phyloP scores from a whole-genome alignment of 106 monocot species.

The Allium sativum region DNA sequence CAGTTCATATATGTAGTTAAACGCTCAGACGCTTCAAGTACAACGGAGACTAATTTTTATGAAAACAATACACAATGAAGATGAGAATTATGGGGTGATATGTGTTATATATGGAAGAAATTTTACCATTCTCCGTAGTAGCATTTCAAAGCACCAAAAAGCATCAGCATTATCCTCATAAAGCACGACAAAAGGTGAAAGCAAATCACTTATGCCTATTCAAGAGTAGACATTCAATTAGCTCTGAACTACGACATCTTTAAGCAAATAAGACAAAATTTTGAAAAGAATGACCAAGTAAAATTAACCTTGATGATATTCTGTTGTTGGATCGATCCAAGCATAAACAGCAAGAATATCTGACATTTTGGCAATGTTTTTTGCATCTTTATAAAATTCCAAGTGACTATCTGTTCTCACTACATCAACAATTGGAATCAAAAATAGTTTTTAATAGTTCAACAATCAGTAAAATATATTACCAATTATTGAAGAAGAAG shows the following conservation, averaged over 20 bases:
- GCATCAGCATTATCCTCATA: conserved; percentile 99
- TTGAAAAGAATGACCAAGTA: neutral
- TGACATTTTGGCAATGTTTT: conserved; percentile 98
- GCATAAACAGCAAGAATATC: conserved; percentile 99
- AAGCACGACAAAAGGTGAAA: conserved; percentile 94
- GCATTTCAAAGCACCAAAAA: conserved; percentile 99
- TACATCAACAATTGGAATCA: conserved; percentile 85
- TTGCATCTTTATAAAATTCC: conserved; percentile 89
- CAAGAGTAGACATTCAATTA: neutral
- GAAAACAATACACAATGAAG: too few species aligned
- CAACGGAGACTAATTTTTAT: too few species aligned
- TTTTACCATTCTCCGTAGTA: conserved; percentile 90
- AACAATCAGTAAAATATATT: neutral
- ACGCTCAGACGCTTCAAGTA: too few species aligned
- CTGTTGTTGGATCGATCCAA: conserved; percentile 95
- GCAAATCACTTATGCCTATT: conserved; percentile 96
- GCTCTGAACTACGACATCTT: neutral
- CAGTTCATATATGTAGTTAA: too few species aligned
- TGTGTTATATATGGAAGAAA: neutral
- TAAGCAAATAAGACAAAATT: neutral
- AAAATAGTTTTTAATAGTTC: conserved; percentile 3
- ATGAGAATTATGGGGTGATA: too few species aligned
- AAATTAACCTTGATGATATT: conserved; percentile 81
- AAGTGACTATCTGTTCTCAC: conserved; percentile 95
- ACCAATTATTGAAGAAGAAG: neutral